These are phyloP conservation scores for Macrocybe gigantea DNA, from an alignment of 768 basidiomycete genomes.

Conservation along the genomic window DNA sequence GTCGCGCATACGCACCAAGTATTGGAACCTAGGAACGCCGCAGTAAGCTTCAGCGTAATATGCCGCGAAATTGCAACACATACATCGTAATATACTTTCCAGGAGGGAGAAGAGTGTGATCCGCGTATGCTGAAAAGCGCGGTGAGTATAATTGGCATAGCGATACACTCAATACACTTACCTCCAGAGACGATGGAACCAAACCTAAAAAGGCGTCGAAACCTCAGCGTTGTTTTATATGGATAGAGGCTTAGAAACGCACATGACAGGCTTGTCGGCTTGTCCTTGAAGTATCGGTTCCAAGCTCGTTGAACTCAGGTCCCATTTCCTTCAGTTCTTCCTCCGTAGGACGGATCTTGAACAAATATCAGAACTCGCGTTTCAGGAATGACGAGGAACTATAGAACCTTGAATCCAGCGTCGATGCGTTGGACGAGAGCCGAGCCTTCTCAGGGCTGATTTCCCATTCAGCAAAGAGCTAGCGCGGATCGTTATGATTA, in stretches of 20 bases:
- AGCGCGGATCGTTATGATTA: background rate
- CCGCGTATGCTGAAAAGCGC: conserved; percentile 47
- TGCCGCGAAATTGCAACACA: conserved; percentile 4
- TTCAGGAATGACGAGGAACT: background rate
- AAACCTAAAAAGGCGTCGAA: conserved; percentile 30
- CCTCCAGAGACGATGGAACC: conserved; percentile 63
- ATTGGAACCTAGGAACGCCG: conserved; percentile 48
- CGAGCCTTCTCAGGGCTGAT: conserved; percentile 61
- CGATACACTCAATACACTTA: conserved; percentile 9
- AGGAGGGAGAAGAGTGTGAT: conserved; percentile 64
- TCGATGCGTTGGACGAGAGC: conserved; percentile 68
- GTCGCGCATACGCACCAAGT: conserved; percentile 32
- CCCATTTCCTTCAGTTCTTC: conserved; percentile 73
- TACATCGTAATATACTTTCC: conserved; percentile 69
- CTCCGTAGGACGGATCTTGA: conserved; percentile 61
- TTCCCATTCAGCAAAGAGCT: conserved; percentile 63
- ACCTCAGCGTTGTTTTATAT: background rate
- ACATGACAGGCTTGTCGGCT: conserved; percentile 76
- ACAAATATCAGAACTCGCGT: too few species aligned
- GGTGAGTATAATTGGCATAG: background rate
- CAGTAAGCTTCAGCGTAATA: background rate
- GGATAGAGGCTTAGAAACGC: conserved; percentile 8
- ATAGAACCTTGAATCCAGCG: conserved; percentile 61
- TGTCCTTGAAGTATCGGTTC: conserved; percentile 72
- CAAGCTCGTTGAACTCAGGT: conserved; percentile 70